These are phyloP conservation scores for Tripterygium wilfordii DNA, from an alignment of 177 flowering plant genomes.

Conservation along the genomic window DNA sequence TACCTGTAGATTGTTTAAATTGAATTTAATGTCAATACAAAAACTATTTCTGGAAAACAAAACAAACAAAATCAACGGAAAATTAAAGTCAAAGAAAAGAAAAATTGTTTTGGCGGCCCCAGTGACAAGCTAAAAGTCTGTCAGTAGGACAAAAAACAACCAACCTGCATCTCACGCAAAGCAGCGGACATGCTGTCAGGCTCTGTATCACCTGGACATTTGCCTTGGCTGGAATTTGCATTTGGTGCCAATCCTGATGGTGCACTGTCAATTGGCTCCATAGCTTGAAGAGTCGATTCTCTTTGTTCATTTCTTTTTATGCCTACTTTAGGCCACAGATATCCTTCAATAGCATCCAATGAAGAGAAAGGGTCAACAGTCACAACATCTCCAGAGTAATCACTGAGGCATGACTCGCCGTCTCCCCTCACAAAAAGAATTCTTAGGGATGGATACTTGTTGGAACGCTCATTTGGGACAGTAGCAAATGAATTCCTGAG, in stretches of 20 bases:
- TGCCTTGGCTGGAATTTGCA: slow-evolving; percentile 17
- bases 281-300: slow-evolving; percentile 13
- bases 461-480: slow-evolving; percentile 51
- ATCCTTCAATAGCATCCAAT: slow-evolving; percentile 60
- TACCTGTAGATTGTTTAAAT: slow-evolving; percentile 34
- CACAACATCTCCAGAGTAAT: slow-evolving; percentile 36
- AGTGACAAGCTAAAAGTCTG: background rate
- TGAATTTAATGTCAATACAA: too few species aligned
- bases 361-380: slow-evolving; percentile 72
- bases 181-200: slow-evolving; percentile 15
- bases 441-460: slow-evolving; percentile 57
- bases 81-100: background rate
- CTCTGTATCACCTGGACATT: slow-evolving; percentile 16
- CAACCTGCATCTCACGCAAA: slow-evolving; percentile 32
- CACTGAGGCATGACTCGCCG: slow-evolving; percentile 45
- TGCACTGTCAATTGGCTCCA: slow-evolving; percentile 10
- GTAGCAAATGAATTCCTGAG: slow-evolving; percentile 46
- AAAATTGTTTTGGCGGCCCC: too few species aligned
- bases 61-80: background rate
- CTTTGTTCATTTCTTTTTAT: slow-evolving; percentile 8
- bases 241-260: slow-evolving; percentile 10
- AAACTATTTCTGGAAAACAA: too few species aligned
- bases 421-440: slow-evolving; percentile 64
- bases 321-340: slow-evolving; percentile 58
- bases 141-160: slow-evolving; percentile 1